phyloP scores from a whole-genome alignment of 805 yeast genomes.

The Millerozyma acaciae region DNA sequence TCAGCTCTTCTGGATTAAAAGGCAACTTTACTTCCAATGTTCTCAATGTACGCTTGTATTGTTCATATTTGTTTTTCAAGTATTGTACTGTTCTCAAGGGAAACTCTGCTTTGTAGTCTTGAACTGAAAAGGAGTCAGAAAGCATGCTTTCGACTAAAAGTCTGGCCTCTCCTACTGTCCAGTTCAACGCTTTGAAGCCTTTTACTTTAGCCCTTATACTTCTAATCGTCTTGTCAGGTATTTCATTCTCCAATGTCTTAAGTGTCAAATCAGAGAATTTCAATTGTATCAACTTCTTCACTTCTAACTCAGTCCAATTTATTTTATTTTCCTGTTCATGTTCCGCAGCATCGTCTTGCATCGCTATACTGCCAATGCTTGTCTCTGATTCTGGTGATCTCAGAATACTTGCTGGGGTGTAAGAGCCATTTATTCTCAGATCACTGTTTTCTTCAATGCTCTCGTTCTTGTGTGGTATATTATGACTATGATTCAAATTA shows the following conservation, averaged over 20 bases:
- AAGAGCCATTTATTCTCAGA: no score
- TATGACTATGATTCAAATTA: no score
- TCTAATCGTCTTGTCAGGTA: background rate
- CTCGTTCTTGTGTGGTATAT: no score
- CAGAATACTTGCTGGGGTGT: no score
- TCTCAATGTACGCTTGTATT: background rate
- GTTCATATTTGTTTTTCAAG: background rate
- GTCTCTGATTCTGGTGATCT: no score
- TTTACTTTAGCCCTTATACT: background rate
- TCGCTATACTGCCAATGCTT: no score
- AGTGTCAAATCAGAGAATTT: background rate
- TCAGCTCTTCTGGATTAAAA: background rate
- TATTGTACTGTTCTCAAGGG: background rate
- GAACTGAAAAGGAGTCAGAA: background rate
- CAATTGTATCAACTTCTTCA: background rate
- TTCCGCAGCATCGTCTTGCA: background rate
- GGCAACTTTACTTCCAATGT: background rate
- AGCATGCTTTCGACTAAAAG: background rate
- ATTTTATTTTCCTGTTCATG: background rate
- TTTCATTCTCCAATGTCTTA: background rate
- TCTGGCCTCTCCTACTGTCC: background rate
- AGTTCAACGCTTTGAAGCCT: background rate
- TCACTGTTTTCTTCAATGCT: no score
- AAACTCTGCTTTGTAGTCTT: background rate
- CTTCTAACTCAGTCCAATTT: background rate